phyloP scores from a whole-genome alignment of 2,329 filamentous ascomycete genomes.

The Paraphaeosphaeria sporulosa region DNA sequence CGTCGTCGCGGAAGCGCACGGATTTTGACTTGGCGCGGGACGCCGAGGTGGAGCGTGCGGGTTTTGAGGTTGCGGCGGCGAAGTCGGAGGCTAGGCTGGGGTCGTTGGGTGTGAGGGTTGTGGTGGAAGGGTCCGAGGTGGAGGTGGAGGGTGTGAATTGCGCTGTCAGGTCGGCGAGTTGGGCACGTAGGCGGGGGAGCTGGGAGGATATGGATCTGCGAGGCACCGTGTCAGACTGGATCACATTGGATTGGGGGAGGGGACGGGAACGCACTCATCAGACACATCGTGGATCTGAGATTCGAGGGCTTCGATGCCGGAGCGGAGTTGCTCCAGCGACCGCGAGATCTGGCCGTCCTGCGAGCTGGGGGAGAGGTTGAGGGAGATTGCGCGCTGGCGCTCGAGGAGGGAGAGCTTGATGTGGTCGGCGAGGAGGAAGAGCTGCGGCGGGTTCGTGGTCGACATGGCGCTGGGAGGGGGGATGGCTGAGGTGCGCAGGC shows the following conservation, averaged over 20 bases:
- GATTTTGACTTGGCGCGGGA: slow-evolving; percentile 73
- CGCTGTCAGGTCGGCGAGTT: slow-evolving; percentile 77
- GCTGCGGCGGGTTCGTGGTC: slow-evolving; percentile 69
- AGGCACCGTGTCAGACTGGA: no score
- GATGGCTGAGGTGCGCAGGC: slow-evolving; percentile 2
- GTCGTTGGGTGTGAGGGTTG: slow-evolving; percentile 55
- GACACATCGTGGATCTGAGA: slow-evolving; percentile 65
- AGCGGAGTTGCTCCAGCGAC: slow-evolving; percentile 84
- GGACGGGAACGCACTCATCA: slow-evolving; percentile 59
- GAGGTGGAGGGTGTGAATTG: slow-evolving; percentile 77
- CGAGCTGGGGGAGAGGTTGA: slow-evolving; percentile 78
- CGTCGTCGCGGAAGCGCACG: slow-evolving; percentile 81
- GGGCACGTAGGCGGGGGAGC: slow-evolving; percentile 72
- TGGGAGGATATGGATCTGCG: slow-evolving; percentile 58
- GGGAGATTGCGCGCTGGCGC: slow-evolving; percentile 81
- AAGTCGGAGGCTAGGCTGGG: slow-evolving; percentile 48
- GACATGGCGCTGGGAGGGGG: slow-evolving; percentile 35
- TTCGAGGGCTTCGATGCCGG: slow-evolving; percentile 77
- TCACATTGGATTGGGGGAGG: background rate
- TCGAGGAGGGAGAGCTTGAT: slow-evolving; percentile 96
- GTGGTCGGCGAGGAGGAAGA: slow-evolving; percentile 93
- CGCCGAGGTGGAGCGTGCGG: no score
- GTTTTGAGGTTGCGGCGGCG: slow-evolving; percentile 42
- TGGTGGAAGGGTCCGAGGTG: slow-evolving; percentile 39
- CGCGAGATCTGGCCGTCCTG: slow-evolving; percentile 90